A percentile compares a stretch with the other conserved stretches of the same genome.
These are phyloP conservation scores for Xylaria cubensis DNA, from an alignment of 495 filamentous ascomycete genomes.

Conservation along the genomic window DNA sequence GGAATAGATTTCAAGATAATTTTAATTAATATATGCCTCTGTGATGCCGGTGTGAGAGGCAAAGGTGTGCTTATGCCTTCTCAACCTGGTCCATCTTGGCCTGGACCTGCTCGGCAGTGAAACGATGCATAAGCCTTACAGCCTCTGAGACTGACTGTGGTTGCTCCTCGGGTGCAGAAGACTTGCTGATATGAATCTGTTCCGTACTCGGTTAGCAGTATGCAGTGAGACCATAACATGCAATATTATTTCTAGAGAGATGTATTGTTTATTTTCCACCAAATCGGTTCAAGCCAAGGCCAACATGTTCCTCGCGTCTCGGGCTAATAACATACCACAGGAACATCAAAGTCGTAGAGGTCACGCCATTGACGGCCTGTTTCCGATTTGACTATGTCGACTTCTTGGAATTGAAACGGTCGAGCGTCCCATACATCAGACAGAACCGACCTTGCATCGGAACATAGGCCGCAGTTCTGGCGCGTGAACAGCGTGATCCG, in stretches of 20 bases:
- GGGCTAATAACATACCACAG: conserved; percentile 64
- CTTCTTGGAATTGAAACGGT: conserved; percentile 77
- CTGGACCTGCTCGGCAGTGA: conserved; percentile 72
- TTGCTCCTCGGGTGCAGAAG: conserved; percentile 53
- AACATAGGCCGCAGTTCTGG: conserved; percentile 78
- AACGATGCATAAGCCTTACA: conserved; percentile 84
- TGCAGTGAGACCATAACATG: neutral
- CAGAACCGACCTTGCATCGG: conserved; percentile 75
- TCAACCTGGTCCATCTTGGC: conserved; percentile 72
- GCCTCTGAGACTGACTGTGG: conserved; percentile 63
- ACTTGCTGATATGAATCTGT: conserved; percentile 71
- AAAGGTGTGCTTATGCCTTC: conserved; percentile 35
- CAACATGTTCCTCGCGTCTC: neutral
- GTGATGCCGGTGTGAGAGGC: neutral
- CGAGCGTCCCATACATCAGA: conserved; percentile 69
- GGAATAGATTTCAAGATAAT: conserved; percentile 13
- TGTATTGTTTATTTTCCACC: neutral
- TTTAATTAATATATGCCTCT: neutral
- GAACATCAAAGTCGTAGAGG: conserved; percentile 89
- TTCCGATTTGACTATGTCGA: conserved; percentile 74
- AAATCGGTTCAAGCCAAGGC: neutral
- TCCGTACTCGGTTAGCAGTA: neutral
- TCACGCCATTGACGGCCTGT: conserved; percentile 71
- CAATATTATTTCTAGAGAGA: neutral
- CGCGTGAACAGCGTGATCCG: conserved; percentile 86